Evolutionary conservation across 345 rosid species (phyloP).

Genomic region (Arabidopsis arenosa): DNA sequence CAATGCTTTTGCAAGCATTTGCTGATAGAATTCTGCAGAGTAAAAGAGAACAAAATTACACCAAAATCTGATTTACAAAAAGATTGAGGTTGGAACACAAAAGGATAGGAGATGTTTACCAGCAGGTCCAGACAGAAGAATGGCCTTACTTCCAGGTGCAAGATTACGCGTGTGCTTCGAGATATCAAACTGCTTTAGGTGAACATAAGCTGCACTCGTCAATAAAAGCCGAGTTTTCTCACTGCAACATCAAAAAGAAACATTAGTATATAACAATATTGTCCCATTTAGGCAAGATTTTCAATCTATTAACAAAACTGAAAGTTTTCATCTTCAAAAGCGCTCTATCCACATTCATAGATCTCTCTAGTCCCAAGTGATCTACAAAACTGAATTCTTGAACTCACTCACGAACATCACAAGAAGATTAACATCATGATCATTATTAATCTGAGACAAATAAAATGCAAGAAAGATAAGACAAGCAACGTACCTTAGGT

Average conservation of each 20-base stretch:
- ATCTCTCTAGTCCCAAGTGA: not conserved
- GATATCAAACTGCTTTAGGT: conserved; percentile 77
- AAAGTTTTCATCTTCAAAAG: not conserved
- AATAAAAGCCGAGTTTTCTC: conserved; percentile 70
- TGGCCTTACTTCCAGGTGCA: conserved; percentile 87
- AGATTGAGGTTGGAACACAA: conserved; percentile 8
- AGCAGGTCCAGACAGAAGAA: conserved; percentile 90
- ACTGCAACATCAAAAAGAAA: conserved; percentile 49
- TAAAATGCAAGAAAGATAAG: not conserved
- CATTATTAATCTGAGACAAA: not conserved
- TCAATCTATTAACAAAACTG: not conserved
- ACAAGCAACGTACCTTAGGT: conserved; percentile 57
- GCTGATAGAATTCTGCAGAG: conserved; percentile 83
- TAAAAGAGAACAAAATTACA: conserved; percentile 1
- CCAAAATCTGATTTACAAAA: not conserved
- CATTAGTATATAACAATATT: not conserved
- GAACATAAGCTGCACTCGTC: conserved; percentile 91
- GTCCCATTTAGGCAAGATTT: conserved; percentile 1
- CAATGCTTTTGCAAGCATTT: conserved; percentile 93
- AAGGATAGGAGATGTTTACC: conserved; percentile 54
- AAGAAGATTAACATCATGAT: not conserved
- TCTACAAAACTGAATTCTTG: not conserved
- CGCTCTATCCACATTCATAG: not conserved
- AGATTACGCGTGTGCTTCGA: conserved; percentile 93
- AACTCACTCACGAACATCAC: not conserved